These are phyloP conservation scores for Calcarisporium arbuscula DNA, from an alignment of 2,329 filamentous ascomycete species.

Conservation along the genomic window DNA sequence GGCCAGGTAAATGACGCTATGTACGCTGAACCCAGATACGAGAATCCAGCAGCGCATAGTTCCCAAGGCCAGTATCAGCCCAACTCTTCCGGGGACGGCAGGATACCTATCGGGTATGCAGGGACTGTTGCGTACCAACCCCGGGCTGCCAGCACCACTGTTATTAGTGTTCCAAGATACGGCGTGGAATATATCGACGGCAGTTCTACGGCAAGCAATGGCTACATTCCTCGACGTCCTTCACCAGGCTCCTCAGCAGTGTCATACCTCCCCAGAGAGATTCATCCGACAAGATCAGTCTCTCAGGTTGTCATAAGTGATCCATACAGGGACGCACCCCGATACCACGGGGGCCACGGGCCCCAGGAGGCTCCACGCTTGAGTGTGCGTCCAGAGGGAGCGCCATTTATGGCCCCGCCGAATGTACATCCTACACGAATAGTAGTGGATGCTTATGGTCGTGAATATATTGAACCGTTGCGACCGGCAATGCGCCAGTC, in stretches of 20 bases:
- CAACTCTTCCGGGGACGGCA: constrained; percentile 21
- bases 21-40: constrained; percentile 34
- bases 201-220: constrained; percentile 19
- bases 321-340: constrained; percentile 32
- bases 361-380: constrained; percentile 35
- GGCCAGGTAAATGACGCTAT: constrained; percentile 27
- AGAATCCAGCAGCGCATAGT: constrained; percentile 29
- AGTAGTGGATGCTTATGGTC: constrained; percentile 75
- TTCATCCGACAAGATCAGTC: constrained; percentile 31
- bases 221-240: constrained; percentile 27
- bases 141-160: constrained; percentile 16
- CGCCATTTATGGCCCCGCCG: constrained; percentile 45
- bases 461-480: constrained; percentile 62
- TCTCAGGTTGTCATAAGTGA: constrained; percentile 37
- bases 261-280: constrained; percentile 30
- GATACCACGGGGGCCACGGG: constrained; percentile 41
- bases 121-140: constrained; percentile 16
- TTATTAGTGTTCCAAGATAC: constrained; percentile 23
- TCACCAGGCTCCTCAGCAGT: constrained; percentile 30
- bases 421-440: constrained; percentile 57
- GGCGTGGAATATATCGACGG: constrained; percentile 27
- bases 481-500: constrained; percentile 44
- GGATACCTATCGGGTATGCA: constrained; percentile 28
- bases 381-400: constrained; percentile 42
- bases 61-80: constrained; percentile 27